phyloP scores from a whole-genome alignment of 2,329 filamentous ascomycete genomes.

The Chaetomium sp. region DNA sequence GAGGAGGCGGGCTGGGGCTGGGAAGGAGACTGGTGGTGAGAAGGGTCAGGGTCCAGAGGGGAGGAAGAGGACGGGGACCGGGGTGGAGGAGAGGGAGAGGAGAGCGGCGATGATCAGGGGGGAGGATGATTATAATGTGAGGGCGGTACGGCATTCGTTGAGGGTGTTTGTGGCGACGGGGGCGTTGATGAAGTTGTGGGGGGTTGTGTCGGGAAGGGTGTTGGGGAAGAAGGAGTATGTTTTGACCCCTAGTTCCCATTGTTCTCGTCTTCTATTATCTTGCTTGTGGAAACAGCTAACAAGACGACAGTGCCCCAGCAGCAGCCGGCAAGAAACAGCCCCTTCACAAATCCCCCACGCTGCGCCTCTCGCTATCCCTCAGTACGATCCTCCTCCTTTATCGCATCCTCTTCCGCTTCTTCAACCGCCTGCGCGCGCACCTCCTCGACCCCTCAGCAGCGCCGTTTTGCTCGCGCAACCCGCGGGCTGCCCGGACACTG shows the following conservation, averaged over 20 bases:
- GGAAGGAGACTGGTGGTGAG: conserved; percentile 9
- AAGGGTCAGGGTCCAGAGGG: conserved; percentile 24
- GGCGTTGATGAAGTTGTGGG: conserved; percentile 57
- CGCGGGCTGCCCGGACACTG: conserved; percentile 63
- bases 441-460: conserved; percentile 73
- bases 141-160: conserved; percentile 63
- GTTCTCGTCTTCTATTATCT: background rate
- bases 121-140: conserved; percentile 61
- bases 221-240: conserved; percentile 42
- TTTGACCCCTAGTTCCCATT: no score
- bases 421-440: conserved; percentile 69
- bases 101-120: conserved; percentile 24
- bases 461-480: conserved; percentile 78
- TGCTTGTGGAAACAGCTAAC: background rate
- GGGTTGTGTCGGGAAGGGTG: conserved; percentile 44
- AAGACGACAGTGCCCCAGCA: conserved; percentile 17
- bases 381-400: conserved; percentile 84
- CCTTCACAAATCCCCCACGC: conserved; percentile 58
- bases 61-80: conserved; percentile 16
- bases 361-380: conserved; percentile 74
- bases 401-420: conserved; percentile 83
- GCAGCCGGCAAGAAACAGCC: conserved; percentile 40
- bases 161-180: conserved; percentile 62
- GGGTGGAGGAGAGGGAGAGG: background rate
- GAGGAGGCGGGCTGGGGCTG: conserved; percentile 45